These are phyloP conservation scores for Alternaria triticina DNA, from an alignment of 2,329 filamentous ascomycete species.

Conservation along the genomic window DNA sequence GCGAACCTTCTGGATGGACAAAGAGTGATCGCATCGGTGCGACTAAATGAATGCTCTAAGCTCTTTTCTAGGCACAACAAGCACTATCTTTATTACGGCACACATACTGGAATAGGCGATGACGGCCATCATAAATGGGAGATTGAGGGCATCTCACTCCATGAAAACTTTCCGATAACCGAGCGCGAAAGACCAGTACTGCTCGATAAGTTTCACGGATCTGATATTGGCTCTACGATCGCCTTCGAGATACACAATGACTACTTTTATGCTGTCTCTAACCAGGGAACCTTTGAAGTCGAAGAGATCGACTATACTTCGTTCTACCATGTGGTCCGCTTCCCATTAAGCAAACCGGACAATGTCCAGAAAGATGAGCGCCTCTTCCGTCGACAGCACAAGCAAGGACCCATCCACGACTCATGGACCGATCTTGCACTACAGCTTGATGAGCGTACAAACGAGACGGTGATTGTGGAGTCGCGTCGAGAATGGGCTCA, in stretches of 20 bases:
- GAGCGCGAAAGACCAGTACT: slow-evolving; percentile 53
- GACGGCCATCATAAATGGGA: slow-evolving; percentile 68
- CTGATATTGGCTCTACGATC: slow-evolving; percentile 70
- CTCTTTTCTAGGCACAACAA: slow-evolving; percentile 72
- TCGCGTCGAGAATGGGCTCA: slow-evolving; percentile 71
- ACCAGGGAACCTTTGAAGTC: slow-evolving; percentile 65
- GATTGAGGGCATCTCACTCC: slow-evolving; percentile 55
- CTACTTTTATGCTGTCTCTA: slow-evolving; percentile 74
- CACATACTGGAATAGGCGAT: slow-evolving; percentile 61
- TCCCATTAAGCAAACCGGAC: slow-evolving; percentile 61
- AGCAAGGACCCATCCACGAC: slow-evolving; percentile 75
- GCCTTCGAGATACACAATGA: slow-evolving; percentile 73
- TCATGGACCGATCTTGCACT: slow-evolving; percentile 73
- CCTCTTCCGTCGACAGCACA: slow-evolving; percentile 71
- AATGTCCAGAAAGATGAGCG: slow-evolving; percentile 54
- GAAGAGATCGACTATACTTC: slow-evolving; percentile 72
- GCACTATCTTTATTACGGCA: slow-evolving; percentile 70
- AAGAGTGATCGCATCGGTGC: slow-evolving; percentile 45
- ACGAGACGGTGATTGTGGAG: slow-evolving; percentile 68
- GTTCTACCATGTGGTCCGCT: slow-evolving; percentile 71
- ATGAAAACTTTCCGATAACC: slow-evolving; percentile 53
- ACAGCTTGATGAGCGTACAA: slow-evolving; percentile 64
- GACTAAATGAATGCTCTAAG: slow-evolving; percentile 51
- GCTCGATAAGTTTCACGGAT: slow-evolving; percentile 66
- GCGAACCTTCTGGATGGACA: slow-evolving; percentile 26